Percentiles rank a stretch among this genome's conserved stretches.
Conservation (phyloP, 2,329 filamentous ascomycete species). For the Penicillium sp. region DNA sequence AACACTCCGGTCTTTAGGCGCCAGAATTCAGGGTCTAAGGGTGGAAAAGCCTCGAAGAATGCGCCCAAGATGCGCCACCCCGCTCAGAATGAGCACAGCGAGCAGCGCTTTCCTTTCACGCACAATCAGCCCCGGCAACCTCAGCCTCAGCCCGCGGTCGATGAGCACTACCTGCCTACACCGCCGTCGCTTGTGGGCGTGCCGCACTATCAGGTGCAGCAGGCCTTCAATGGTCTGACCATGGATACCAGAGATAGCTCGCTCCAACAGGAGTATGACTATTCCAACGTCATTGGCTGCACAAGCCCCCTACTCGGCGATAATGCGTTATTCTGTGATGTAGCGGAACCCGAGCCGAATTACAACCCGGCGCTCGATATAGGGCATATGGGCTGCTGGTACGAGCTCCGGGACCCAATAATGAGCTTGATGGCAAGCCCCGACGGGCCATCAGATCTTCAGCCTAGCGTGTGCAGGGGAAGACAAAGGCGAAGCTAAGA, state of each 20-base stretch:
- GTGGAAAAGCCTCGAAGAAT: slow-evolving; percentile 40
- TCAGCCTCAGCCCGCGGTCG: background rate
- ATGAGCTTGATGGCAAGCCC: slow-evolving; percentile 16
- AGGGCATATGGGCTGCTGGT: slow-evolving; percentile 18
- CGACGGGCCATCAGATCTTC: slow-evolving; percentile 20
- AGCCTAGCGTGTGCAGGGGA: slow-evolving; percentile 16
- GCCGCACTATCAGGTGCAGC: background rate
- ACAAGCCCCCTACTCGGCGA: slow-evolving; percentile 22
- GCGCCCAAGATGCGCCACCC: slow-evolving; percentile 32
- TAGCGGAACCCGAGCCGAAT: slow-evolving; percentile 19
- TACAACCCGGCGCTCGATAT: slow-evolving; percentile 15
- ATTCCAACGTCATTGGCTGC: slow-evolving; percentile 28
- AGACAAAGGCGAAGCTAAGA: slow-evolving; percentile 1
- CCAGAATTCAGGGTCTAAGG: slow-evolving; percentile 43
- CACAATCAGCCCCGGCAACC: background rate
- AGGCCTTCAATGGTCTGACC: background rate
- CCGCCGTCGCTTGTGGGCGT: background rate
- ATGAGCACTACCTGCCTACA: background rate
- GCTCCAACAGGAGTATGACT: slow-evolving; percentile 7
- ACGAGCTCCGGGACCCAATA: slow-evolving; percentile 14
- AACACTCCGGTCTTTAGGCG: slow-evolving; percentile 41
- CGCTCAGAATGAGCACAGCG: slow-evolving; percentile 25
- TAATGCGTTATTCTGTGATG: slow-evolving; percentile 29
- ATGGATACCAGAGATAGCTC: background rate
- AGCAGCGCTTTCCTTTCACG: slow-evolving; percentile 16